These are phyloP conservation scores for Emiliania huxleyi DNA, from an alignment of 78 protist genomes.

Conservation along the genomic window DNA sequence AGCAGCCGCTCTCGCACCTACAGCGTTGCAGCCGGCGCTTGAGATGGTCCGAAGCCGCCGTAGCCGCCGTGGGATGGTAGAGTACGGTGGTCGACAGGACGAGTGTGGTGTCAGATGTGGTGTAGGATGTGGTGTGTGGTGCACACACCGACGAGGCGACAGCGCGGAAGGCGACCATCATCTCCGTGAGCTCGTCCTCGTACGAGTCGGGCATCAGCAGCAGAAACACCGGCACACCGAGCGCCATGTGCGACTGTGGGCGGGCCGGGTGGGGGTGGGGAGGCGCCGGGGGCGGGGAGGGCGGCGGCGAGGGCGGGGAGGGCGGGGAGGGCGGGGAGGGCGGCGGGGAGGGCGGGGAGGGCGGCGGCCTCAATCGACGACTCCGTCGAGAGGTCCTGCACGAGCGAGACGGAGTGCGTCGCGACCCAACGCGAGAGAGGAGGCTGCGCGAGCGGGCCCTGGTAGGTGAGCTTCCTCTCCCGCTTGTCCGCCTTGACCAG, in stretches of 20 bases:
- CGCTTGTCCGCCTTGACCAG: not conserved
- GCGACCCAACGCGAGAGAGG: not conserved
- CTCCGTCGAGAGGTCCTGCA: not conserved
- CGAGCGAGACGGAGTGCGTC: not conserved
- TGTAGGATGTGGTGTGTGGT: not conserved
- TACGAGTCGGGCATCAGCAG: not conserved
- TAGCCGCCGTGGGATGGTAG: not conserved
- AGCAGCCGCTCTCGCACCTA: not conserved
- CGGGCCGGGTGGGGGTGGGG: too few species aligned
- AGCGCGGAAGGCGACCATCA: not conserved
- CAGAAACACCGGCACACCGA: not conserved
- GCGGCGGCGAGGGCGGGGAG: too few species aligned
- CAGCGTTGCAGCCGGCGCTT: too few species aligned
- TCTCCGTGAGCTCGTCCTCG: not conserved
- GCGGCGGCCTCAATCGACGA: not conserved
- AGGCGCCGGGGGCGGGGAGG: too few species aligned
- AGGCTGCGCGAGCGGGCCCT: not conserved
- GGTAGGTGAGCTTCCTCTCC: not conserved
- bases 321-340: too few species aligned
- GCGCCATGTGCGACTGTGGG: not conserved
- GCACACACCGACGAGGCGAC: not conserved
- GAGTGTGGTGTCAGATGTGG: too few species aligned
- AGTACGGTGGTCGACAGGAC: too few species aligned
- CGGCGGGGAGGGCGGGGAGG: too few species aligned
- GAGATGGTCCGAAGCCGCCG: not conserved